Percentiles rank a stretch among this genome's conserved stretches.
Conservation (phyloP, 306 rosid genomes). For the Quercus ilex region DNA sequence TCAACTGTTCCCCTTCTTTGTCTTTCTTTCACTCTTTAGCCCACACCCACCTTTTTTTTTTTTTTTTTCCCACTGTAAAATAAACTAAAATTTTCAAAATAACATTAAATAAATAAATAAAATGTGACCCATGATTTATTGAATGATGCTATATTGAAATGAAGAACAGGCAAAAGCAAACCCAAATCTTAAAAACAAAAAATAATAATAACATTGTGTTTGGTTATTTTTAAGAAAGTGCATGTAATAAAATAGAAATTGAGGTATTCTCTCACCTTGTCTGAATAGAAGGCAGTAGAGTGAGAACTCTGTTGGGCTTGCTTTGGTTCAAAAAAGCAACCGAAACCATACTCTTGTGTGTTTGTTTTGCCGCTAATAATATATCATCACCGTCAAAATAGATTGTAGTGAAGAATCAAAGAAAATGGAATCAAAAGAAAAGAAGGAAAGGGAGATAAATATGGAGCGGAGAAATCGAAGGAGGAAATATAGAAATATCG, state of each 20-base stretch:
- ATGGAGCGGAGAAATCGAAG: neutral
- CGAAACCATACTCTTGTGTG: neutral
- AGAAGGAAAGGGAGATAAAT: neutral
- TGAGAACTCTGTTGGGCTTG: neutral
- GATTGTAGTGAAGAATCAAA: slow-evolving; percentile 2
- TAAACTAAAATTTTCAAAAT: neutral
- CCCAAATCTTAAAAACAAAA: neutral
- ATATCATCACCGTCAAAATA: neutral
- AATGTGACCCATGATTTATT: too few relatives aligned
- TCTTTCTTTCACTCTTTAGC: slow-evolving; percentile 2
- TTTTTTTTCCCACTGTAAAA: neutral
- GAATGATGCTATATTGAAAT: neutral
- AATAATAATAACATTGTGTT: slow-evolving; percentile 22
- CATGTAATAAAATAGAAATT: neutral
- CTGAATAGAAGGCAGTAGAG: too few relatives aligned
- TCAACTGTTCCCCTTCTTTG: slow-evolving; percentile 26
- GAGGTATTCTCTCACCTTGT: slow-evolving; percentile 14
- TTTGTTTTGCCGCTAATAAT: too few relatives aligned
- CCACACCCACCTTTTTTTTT: neutral
- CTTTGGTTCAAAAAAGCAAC: slow-evolving; percentile 3
- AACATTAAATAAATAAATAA: neutral
- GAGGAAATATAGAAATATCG: slow-evolving; percentile 8
- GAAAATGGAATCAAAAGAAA: neutral
- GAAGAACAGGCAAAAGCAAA: neutral
- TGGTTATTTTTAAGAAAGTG: slow-evolving; percentile 20